These are phyloP conservation scores for Botrytis hyacinthi DNA, from an alignment of 2,329 filamentous ascomycete genomes.

Conservation along the genomic window DNA sequence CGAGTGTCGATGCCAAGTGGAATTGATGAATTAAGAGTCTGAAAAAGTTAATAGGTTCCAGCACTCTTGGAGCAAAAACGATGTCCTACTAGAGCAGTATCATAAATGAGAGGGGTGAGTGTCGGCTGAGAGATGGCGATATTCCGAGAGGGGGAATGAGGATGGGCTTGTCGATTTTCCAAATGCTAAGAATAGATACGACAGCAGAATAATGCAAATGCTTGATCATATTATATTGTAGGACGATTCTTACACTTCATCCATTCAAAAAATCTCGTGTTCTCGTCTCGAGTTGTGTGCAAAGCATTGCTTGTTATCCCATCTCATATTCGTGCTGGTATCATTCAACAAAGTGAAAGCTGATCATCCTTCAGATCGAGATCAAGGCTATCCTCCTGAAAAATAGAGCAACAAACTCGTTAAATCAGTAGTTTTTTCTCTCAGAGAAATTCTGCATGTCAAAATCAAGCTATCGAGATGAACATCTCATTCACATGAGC, in stretches of 20 bases:
- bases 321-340: too few species aligned
- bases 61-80: not conserved
- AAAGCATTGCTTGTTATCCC: too few species aligned
- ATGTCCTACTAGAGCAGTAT: not conserved
- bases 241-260: too few species aligned
- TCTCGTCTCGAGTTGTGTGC: too few species aligned
- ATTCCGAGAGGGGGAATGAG: accelerated
- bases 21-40: not conserved
- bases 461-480: not conserved
- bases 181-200: not conserved
- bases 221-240: not conserved
- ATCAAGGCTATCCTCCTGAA: too few species aligned
- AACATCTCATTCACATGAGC: not conserved
- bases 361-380: not conserved
- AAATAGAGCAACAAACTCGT: too few species aligned
- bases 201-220: not conserved
- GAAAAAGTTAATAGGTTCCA: not conserved
- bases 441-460: not conserved
- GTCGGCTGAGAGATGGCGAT: not conserved
- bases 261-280: too few species aligned
- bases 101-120: not conserved
- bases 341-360: not conserved
- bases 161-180: not conserved
- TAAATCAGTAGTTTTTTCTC: too few species aligned
- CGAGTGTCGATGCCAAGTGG: not conserved